phyloP scores from a whole-genome alignment of 2,329 filamentous ascomycete genomes.

The Pseudogymnoascus sp. region DNA sequence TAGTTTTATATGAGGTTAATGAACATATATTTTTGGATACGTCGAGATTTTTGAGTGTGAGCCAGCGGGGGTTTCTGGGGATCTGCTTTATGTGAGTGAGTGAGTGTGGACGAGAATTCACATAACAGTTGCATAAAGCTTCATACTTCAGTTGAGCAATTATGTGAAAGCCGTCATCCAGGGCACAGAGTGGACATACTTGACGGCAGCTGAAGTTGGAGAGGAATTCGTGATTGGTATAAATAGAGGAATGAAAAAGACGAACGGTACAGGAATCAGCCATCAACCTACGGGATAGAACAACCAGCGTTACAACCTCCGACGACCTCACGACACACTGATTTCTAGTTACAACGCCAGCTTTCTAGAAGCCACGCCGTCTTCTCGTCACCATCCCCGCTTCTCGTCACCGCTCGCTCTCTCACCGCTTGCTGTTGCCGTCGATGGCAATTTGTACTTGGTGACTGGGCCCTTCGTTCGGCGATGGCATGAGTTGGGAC shows the following conservation, averaged over 20 bases:
- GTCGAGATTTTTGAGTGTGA: no score
- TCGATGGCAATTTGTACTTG: neutral
- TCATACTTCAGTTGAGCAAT: neutral
- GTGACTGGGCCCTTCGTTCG: neutral
- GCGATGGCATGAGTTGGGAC: no score
- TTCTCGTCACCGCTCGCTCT: neutral
- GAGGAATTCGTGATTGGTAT: neutral
- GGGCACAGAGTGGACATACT: neutral
- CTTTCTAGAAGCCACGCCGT: neutral
- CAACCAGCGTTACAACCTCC: no score
- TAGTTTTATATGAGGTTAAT: constrained; percentile 1
- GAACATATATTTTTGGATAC: neutral
- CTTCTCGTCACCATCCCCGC: neutral
- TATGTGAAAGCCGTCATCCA: neutral
- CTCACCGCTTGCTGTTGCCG: neutral
- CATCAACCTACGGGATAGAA: no score
- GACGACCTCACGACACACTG: no score
- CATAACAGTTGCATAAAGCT: neutral
- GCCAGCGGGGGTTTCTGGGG: neutral
- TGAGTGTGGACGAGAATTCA: neutral
- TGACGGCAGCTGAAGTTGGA: neutral
- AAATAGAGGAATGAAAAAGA: no score
- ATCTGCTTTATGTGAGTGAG: neutral
- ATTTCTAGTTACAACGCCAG: no score
- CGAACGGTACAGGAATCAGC: no score